Evolutionary conservation across 345 rosid genomes (phyloP).

Genomic region (Sonneratia alba): DNA sequence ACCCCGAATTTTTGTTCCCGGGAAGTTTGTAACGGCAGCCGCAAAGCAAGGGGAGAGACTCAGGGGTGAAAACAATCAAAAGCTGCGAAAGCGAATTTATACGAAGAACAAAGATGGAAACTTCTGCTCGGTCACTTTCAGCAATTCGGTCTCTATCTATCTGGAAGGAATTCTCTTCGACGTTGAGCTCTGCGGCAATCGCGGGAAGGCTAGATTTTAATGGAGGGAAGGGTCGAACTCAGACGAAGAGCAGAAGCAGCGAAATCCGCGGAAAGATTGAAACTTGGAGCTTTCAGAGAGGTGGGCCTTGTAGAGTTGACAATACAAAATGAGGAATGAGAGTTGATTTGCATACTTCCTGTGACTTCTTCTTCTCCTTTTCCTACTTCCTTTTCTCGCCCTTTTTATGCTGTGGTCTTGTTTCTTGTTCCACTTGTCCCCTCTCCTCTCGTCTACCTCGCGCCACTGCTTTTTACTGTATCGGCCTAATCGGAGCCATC

Average conservation of each 20-base stretch:
- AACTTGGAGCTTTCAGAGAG: conserved; percentile 1
- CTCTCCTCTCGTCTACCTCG: not conserved
- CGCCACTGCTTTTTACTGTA: not conserved
- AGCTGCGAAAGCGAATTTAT: not conserved
- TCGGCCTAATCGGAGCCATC: too few species aligned
- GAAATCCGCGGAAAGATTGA: conserved; percentile 17
- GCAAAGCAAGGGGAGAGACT: not conserved
- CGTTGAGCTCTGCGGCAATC: conserved; percentile 7
- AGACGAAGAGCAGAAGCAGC: conserved; percentile 3
- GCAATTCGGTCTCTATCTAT: not conserved
- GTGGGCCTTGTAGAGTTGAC: not conserved
- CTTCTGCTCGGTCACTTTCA: not conserved
- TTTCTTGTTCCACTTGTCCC: not conserved
- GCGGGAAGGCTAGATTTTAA: conserved; percentile 7
- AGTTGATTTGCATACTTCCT: not conserved
- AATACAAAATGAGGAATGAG: not conserved
- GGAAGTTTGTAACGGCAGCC: too few species aligned
- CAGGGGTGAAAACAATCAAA: not conserved
- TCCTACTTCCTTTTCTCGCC: conserved; percentile 8
- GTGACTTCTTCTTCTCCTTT: not conserved
- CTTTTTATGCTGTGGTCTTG: too few species aligned
- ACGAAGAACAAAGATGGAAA: not conserved
- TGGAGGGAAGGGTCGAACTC: not conserved
- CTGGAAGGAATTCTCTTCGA: not conserved
- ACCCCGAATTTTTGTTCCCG: too few species aligned